These are phyloP conservation scores for Monilinia fructigena DNA, from an alignment of 2,329 filamentous ascomycete genomes.

Conservation along the genomic window DNA sequence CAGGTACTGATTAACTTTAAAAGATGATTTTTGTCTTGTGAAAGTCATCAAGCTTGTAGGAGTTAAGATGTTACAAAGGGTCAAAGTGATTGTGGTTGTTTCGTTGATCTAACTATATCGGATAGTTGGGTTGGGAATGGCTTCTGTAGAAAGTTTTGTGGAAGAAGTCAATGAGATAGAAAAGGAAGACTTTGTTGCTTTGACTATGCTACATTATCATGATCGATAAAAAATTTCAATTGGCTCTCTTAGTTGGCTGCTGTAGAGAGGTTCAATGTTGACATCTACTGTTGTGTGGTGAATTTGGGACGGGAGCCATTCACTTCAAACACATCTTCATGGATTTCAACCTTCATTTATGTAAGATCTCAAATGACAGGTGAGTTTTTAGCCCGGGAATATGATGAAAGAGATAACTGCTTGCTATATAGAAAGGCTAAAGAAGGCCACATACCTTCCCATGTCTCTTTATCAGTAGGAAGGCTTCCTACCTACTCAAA, in stretches of 20 bases:
- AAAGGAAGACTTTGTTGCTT: neutral
- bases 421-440: neutral
- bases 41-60: too few relatives aligned
- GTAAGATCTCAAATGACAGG: accelerated
- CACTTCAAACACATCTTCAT: neutral
- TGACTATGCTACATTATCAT: neutral
- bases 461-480: neutral
- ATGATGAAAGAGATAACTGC: neutral
- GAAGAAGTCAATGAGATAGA: neutral
- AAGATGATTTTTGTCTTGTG: too few relatives aligned
- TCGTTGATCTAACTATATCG: neutral
- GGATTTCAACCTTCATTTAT: neutral
- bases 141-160: neutral
- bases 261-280: neutral
- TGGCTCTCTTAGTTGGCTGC: neutral
- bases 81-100: neutral
- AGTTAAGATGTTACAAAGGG: too few relatives aligned
- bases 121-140: neutral
- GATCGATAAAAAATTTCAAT: neutral
- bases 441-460: accelerated
- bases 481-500: neutral
- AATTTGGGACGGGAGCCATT: neutral
- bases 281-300: neutral
- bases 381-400: neutral
- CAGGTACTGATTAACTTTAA: neutral